Evolutionary conservation across 805 yeast species (phyloP).

Genomic region (Candida sanyiensis): DNA sequence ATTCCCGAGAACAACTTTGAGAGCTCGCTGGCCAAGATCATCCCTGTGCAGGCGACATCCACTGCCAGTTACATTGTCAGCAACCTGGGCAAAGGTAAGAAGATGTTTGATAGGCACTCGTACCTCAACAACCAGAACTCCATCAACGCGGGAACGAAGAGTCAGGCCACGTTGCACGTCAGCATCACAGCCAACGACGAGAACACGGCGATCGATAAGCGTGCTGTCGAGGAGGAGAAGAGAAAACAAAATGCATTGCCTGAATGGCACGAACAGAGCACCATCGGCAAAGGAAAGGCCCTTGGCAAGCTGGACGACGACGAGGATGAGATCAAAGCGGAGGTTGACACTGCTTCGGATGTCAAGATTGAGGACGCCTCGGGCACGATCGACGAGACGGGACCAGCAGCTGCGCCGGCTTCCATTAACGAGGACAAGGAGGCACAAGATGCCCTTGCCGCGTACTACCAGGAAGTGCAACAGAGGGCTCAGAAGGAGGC

Average conservation of each 20-base stretch:
- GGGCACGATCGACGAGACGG: too few species aligned
- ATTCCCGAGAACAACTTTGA: slow-evolving; percentile 90
- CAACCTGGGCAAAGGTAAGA: slow-evolving; percentile 36
- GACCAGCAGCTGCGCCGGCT: slow-evolving; percentile 20
- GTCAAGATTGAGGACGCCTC: slow-evolving; percentile 14
- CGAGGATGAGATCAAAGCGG: slow-evolving; percentile 35
- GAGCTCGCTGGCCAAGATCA: slow-evolving; percentile 68
- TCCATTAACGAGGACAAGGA: slow-evolving; percentile 18
- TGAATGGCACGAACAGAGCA: slow-evolving; percentile 89
- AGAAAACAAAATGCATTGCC: slow-evolving; percentile 92
- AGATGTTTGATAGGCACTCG: slow-evolving; percentile 37
- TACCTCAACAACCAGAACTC: slow-evolving; percentile 35
- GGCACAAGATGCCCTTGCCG: slow-evolving; percentile 24
- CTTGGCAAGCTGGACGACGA: slow-evolving; percentile 51
- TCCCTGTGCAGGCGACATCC: slow-evolving; percentile 76
- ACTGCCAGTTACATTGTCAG: slow-evolving; percentile 65
- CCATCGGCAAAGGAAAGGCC: slow-evolving; percentile 74
- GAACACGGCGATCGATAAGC: slow-evolving; percentile 57
- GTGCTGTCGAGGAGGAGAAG: slow-evolving; percentile 62
- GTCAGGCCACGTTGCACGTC: slow-evolving; percentile 85
- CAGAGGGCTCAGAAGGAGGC: slow-evolving; percentile 25
- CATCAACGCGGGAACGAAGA: slow-evolving; percentile 51
- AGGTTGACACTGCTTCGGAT: slow-evolving; percentile 13
- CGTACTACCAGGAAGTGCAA: slow-evolving; percentile 24
- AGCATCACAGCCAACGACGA: slow-evolving; percentile 84